Evolutionary conservation across 768 basidiomycete genomes (phyloP), one percentile per base, ranked within the genome.

Genomic region (Kwoniella newhampshirensis): DNA sequence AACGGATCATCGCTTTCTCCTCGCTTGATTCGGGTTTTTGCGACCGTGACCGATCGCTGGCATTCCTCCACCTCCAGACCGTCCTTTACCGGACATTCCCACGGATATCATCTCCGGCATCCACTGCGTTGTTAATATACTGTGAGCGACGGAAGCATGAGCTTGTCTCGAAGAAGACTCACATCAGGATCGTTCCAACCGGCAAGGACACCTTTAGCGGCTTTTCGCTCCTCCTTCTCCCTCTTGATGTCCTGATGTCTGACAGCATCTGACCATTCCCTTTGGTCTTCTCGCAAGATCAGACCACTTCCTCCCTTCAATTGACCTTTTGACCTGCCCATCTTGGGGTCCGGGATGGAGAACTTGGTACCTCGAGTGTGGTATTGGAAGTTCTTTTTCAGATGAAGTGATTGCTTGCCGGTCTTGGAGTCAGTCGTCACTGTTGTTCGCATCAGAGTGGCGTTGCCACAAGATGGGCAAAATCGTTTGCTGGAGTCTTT

Each of bases 341-440:
- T 81, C 73, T 90, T 93, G 17, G 96, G 91, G 32, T 86, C 81
- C 1, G 96, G 93, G 59, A 99, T 92, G 18, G 90, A 84, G 76
- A 88, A 98, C 68, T 87, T 88, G 2, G 90, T 93, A 11, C 96
- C 96, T 17, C 96, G 87, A 20, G 85, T 81, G 61, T 85, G 86
- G 80, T 92, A 94, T 75, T 96, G 93, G 79, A 92, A 99, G 79
- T 96, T 97, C 66, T 84, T 82, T 78, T 93, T 97, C 48, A 99
- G 84, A 78, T 99, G 94, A 3, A 99, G 81, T 75, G 90, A 84
- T 82, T 93, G 84, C 13, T 68, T 84, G 79, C 71, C 68, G 1
- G 65, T 62, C 21, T 60, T 63, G 27, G 70, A 47, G 35, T 63
- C 81, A 36, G 92, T 82, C 2, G 94, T 94, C 25, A 97, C 89